Base-by-base conservation (phyloP, 331 rosid genomes). In the Dryas integrifolia region DNA sequence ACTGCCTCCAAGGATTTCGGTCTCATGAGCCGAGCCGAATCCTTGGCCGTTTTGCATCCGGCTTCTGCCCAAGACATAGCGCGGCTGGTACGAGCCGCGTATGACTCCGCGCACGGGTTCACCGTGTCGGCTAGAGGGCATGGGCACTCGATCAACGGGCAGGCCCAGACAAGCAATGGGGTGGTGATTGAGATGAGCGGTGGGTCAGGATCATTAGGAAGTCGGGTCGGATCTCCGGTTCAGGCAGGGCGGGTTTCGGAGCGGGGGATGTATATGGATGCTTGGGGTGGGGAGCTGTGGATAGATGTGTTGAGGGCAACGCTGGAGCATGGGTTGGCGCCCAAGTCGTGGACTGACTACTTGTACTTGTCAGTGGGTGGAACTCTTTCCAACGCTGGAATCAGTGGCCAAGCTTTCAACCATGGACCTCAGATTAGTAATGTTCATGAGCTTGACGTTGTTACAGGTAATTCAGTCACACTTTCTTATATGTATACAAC, bases 271-370 rank as follows among this genome's bases (percentile, higher is more conserved):
- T 91, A 81, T 45, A 96, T 83, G 53, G 98, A 95, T 12, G 93
- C 88, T 46, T 95, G 98, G 98, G 98, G 98, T 14, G 98, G 98
- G 5, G 90, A 88, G 66, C 64, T 91, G 69, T 94, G 98, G 98
- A 94, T 91, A 64, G 76, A 89, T 0, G 93, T 94, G 43, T 58
- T 94, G 78, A 82, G 39, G 77, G 72, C 78, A 0, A 88, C 97
- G 21, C 57, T 89, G 24, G 80, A 72, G 52, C 26, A 88, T 74
- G 98, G 96, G 13, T 39, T 91, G 21, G 96, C 98, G 0, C 97
- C 98, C 0, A 89, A 76, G 83, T 94, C 98, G 6, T 94, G 98
- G 98, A 94, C 98, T 0, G 98, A 94, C 76, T 94, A 94, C 69
- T 83, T 94, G 88, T 86, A 91, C 66, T 77, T 94, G 69, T 84